Conservation (phyloP, 495 filamentous ascomycete genomes). For the Neurospora africana region DNA sequence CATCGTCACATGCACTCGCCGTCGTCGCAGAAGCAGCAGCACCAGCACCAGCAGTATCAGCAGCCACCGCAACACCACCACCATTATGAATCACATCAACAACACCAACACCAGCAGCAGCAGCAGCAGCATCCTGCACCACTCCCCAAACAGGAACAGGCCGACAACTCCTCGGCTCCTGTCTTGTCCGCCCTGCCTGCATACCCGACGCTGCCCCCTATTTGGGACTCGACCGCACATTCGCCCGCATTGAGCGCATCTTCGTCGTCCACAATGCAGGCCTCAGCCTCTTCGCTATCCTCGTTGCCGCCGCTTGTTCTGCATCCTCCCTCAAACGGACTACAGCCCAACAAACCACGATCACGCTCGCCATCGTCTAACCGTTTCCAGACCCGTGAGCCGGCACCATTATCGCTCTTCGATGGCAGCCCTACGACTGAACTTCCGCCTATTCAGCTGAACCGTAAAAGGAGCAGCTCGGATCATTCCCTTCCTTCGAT, state of each 20-base stretch:
- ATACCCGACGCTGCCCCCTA: conserved; percentile 1
- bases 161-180: neutral
- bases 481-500: conserved; percentile 30
- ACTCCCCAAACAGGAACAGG: neutral
- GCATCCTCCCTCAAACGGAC: neutral
- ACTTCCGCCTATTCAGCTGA: conserved; percentile 32
- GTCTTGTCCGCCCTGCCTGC: neutral
- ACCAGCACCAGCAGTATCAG: neutral
- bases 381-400: conserved; percentile 28
- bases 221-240: neutral
- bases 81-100: neutral
- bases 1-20: neutral
- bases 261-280: neutral
- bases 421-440: conserved; percentile 24
- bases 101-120: neutral
- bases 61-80: neutral
- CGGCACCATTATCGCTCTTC: conserved; percentile 24
- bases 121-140: neutral
- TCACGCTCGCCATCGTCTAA: conserved; percentile 19
- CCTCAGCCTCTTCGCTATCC: conserved; percentile 1
- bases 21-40: conserved; percentile 13
- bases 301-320: neutral
- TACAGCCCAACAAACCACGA: conserved; percentile 4
- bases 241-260: neutral
- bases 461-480: conserved; percentile 7